Conservation (phyloP, 345 rosid species). For the Pistacia integerrima region DNA sequence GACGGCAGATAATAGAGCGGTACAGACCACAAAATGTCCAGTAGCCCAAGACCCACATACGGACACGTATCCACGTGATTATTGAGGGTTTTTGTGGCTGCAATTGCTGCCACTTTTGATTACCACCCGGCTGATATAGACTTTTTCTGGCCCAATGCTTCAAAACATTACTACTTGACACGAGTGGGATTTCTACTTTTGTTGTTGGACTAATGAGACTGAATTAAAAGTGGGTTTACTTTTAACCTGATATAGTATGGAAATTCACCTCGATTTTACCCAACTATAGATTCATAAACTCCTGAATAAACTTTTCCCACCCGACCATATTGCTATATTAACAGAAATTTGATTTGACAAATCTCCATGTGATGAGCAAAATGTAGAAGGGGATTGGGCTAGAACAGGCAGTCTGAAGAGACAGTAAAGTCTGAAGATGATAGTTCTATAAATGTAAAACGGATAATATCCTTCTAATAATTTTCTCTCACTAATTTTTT, state of each 20-base stretch:
- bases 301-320: no score
- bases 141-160: background rate
- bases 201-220: background rate
- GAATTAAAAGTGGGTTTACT: background rate
- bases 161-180: conserved; percentile 12
- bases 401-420: no score
- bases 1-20: conserved; percentile 7
- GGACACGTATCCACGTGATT: background rate
- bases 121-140: background rate
- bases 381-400: no score
- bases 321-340: no score
- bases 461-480: no score
- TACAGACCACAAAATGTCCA: background rate
- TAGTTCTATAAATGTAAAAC: background rate
- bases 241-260: no score
- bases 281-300: no score
- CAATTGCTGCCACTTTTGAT: conserved; percentile 1
- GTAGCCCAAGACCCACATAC: background rate
- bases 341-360: no score
- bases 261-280: no score
- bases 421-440: background rate
- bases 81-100: conserved; percentile 14
- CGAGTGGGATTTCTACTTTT: background rate
- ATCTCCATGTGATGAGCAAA: no score
- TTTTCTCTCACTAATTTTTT: no score